Evolutionary conservation across 164 flowering plant genomes (phyloP), one percentile per base, ranked within the genome.

Genomic region (Magnolia sinica): DNA sequence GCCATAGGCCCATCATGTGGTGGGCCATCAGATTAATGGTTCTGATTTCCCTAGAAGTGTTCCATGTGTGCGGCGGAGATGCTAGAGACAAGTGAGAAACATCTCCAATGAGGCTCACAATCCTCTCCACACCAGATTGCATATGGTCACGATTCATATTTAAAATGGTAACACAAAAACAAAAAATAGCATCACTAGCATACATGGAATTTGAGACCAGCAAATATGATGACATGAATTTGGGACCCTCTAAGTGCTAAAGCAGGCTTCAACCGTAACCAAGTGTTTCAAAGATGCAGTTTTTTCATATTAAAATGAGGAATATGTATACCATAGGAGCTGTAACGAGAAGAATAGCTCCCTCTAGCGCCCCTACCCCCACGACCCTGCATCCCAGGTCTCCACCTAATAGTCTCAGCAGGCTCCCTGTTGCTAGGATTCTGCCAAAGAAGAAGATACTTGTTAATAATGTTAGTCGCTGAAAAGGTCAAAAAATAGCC

Each of bases 361-460:
- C 83, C 83, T 70, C 87, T 82, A 61, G 87, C 89, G 79, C 85
- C 89, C 87, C 93, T 87, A 77, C 84, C 85, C 68, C 90, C 94
- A 73, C 91, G 82, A 64, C 90, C 93, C 78, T 87, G 94, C 14
- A 66, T 49, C 51, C 87, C 87, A 59, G 90, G 80, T 70, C 87
- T 90, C 93, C 94, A 83, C 78, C 86, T 87, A 37, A 0, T 37
- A 70, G 91, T 74, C 70, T 93, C 96, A 51, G 81, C 82, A 78
- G 91, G 70, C 83, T 92, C 98, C 83, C 77, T 90, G 83, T 71
- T 88, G 81, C 68, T 87, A 72, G 73, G 14, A 78, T 80, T 88
- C 95, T 93, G 89, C 78, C 81, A 77, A 58, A 61, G 76, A 55
- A 45, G n/a, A 68, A 29, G 31, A 8, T 66, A 8, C 19, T 18